Percentiles rank a stretch among this genome's conserved stretches.
These are phyloP conservation scores for Fraxinus greggii DNA, from an alignment of 305 asterid genomes.

Conservation along the genomic window DNA sequence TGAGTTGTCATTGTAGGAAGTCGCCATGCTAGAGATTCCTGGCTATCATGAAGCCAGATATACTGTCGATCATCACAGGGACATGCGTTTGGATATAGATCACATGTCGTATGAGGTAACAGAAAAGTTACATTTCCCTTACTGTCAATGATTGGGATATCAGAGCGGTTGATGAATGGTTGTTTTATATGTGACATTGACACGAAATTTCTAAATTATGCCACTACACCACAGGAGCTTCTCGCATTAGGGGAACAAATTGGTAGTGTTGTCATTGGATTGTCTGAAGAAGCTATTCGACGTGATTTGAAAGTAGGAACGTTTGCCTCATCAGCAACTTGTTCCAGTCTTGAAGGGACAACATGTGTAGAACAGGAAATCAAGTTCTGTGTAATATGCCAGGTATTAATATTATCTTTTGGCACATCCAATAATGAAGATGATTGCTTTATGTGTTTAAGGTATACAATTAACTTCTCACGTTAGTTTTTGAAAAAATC, in stretches of 20 bases:
- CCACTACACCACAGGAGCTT: slow-evolving; percentile 54
- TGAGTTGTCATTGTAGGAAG: slow-evolving; percentile 52
- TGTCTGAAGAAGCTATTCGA: slow-evolving; percentile 41
- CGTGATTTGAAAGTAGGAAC: slow-evolving; percentile 41
- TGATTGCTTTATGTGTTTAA: not conserved
- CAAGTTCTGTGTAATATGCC: slow-evolving; percentile 75
- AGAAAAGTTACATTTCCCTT: not conserved
- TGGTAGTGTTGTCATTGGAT: slow-evolving; percentile 65
- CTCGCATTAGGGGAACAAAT: slow-evolving; percentile 76
- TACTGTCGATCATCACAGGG: slow-evolving; percentile 71
- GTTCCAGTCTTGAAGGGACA: slow-evolving; percentile 33
- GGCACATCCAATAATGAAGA: not conserved
- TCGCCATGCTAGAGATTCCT: slow-evolving; percentile 73
- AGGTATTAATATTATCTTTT: slow-evolving; percentile 43
- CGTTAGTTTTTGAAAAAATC: not conserved
- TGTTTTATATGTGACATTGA: not conserved
- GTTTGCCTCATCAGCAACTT: slow-evolving; percentile 35
- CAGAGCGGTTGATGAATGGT: not conserved
- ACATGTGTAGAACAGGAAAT: slow-evolving; percentile 39
- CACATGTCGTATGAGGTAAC: slow-evolving; percentile 38
- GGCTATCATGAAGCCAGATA: slow-evolving; percentile 59
- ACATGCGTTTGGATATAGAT: slow-evolving; percentile 64
- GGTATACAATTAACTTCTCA: not conserved
- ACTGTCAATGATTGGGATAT: not conserved
- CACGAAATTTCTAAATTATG: slow-evolving; percentile 5